These are phyloP conservation scores for Hanseniaspora thailandica DNA, from an alignment of 805 yeast species.

Conservation along the genomic window DNA sequence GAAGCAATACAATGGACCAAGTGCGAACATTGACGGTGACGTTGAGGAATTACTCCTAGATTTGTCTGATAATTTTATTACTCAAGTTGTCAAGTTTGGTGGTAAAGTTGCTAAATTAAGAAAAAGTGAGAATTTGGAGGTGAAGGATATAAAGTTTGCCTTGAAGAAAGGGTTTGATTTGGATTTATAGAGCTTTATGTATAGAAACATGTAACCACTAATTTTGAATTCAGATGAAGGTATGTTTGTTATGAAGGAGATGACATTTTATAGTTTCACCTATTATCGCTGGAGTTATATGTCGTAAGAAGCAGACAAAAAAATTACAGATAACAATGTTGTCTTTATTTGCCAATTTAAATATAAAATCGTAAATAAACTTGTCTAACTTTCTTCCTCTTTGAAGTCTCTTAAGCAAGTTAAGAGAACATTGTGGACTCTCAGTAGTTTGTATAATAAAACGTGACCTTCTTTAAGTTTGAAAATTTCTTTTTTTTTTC, in stretches of 20 bases:
- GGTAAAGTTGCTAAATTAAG: constrained; percentile 92
- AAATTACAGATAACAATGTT: no score
- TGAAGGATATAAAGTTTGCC: constrained; percentile 81
- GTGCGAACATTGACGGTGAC: constrained; percentile 86
- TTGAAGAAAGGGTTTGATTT: constrained; percentile 42
- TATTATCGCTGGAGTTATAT: no score
- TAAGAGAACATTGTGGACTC: no score
- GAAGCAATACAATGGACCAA: constrained; percentile 76
- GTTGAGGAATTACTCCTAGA: constrained; percentile 85
- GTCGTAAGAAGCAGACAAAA: no score
- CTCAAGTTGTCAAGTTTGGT: constrained; percentile 83
- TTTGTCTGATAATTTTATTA: constrained; percentile 89
- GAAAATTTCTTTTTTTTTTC: neutral
- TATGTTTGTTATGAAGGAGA: no score
- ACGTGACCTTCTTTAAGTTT: neutral
- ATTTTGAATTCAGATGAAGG: no score
- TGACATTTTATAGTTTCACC: no score
- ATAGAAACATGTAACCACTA: no score
- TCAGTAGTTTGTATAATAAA: neutral
- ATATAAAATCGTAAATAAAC: no score
- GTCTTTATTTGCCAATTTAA: no score
- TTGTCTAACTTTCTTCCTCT: no score
- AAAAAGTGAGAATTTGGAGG: constrained; percentile 74
- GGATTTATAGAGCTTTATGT: neutral
- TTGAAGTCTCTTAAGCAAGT: no score